Evolutionary conservation across 352 stramenopile genomes (phyloP).

Genomic region (Hyaloperonospora arabidopsidis): DNA sequence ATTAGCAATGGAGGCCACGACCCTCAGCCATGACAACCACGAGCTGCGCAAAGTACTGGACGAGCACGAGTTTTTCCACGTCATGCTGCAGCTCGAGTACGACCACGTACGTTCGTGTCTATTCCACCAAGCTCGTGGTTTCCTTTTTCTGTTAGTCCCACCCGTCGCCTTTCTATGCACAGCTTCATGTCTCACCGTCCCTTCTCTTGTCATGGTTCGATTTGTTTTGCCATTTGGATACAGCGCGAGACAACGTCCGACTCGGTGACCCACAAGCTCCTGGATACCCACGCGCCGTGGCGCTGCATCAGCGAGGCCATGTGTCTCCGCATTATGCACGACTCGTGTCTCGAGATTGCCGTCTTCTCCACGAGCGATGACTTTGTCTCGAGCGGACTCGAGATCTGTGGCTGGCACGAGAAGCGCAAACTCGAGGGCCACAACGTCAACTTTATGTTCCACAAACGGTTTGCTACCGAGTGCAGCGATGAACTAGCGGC

Average conservation of each 20-base stretch:
- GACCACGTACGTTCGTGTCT: slow-evolving; percentile 37
- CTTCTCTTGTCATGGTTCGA: not conserved
- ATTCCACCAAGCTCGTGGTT: not conserved
- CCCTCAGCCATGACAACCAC: slow-evolving; percentile 48
- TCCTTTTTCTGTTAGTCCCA: not conserved
- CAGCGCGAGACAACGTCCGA: slow-evolving; percentile 32
- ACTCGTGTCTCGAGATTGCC: slow-evolving; percentile 48
- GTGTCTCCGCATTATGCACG: slow-evolving; percentile 38
- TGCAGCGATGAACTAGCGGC: slow-evolving; percentile 44
- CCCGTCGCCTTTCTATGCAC: not conserved
- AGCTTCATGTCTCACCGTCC: not conserved
- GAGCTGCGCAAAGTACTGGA: slow-evolving; percentile 39
- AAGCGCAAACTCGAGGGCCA: slow-evolving; percentile 49
- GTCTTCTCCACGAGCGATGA: slow-evolving; percentile 40
- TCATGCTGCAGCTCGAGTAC: slow-evolving; percentile 51
- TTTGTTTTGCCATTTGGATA: not conserved
- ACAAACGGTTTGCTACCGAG: slow-evolving; percentile 46
- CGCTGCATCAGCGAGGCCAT: slow-evolving; percentile 32
- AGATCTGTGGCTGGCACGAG: slow-evolving; percentile 55
- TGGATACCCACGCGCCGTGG: slow-evolving; percentile 33
- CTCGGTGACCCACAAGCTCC: slow-evolving; percentile 14
- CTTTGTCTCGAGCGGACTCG: slow-evolving; percentile 41
- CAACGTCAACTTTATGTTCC: slow-evolving; percentile 54
- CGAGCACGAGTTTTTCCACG: slow-evolving; percentile 52
- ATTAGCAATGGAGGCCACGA: slow-evolving; percentile 34